Base-by-base conservation (phyloP, 805 yeast genomes). In the Saccharomycopsis capsularis region DNA sequence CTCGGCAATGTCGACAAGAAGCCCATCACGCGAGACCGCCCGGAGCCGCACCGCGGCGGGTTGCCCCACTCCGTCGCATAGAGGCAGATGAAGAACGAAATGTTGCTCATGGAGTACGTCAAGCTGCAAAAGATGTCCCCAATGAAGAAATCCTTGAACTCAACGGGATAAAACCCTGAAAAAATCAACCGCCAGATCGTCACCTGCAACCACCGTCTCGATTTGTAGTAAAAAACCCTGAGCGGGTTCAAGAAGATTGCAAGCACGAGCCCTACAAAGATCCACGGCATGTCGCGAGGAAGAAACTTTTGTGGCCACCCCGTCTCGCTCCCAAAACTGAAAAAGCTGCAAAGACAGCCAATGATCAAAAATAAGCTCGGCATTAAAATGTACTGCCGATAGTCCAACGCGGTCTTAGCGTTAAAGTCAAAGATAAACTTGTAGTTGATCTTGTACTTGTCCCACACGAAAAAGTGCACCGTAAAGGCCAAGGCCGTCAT, bases 101-200 rank as follows among this genome's bases (percentile, higher is more conserved):
- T 66, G 56, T 90, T 91, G 3, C 96, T 85, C 68, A 88, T 69
- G 0, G 96, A 76, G 65, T 93, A 93, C 1, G 96, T 85, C 59
- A 93, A 70, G 25, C 95, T 85, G 64, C 95, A 85, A 45, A 91
- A 69, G 27, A 93, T 81, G 64, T 93, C 99, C 19, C 98, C 99
- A 42, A 91, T 55, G 62, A 87, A 88, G 70, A 93, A 91, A 65
- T 93, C 99, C 49, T 90, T 74, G 61, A 93, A 93, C 66, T 91
- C 98, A 47, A 93, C 97, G 0, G 98, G 96, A 59, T 83, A 93
- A 38, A 89, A 70, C 0, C 98, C 98, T 1, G 95, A 84, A 7
- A 85, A 69, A 0, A 82, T 29, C 43, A 93, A 67, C 59, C 99
- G 72, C 73, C 90, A 76, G 1, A 81, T 48, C 0, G 95, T 81